Evolutionary conservation across 139 green algal species (phyloP), one percentile per base, ranked within the genome.

Genomic region (Raphidocelis subcapitata): DNA sequence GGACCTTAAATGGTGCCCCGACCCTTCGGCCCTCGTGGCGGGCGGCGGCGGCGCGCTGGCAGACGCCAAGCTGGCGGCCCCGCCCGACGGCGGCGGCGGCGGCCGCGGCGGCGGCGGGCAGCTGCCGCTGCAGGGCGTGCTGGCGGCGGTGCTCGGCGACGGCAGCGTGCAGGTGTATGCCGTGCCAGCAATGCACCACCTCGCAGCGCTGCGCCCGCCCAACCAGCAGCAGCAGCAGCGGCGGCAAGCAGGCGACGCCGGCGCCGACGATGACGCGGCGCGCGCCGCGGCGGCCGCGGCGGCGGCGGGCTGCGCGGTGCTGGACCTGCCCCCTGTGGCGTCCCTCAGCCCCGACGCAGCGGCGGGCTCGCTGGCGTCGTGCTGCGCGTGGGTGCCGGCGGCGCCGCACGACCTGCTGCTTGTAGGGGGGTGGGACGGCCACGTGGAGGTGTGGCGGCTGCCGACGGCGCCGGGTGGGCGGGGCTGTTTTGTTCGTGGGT

Each of bases 371-470:
- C 55, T 86, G 65, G 74, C 84, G 16, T 75, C 52, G 57, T 83
- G 77, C 46, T 57, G 86, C 41, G 85, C 85, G 47, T 92, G 87
- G 87, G 64, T 86, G 65, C 80, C 85, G 3, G 60, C 70, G 1
- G 31, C 49, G 18, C 87, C 86, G 2, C 65, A 85, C 51, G 83
- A 88, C 63, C 37, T 82, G 36, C 66, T 92, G 62, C 56, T 89
- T 10, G 68, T 92, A 28, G 87, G 87, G 2, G 83, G 81, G 70
- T 89, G 79, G 86, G 86, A 92, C 49, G 87, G 87, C 37, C 80
- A 59, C 24, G 81, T 87, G 20, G 70, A 73, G 10, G 56, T 91
- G 0, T 84, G 77, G 81, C 37, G 67, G 67, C 54, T 87, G 51
- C 74, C 75, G 21, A 29, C 33, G 31, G 31, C 66, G 26, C 23